Evolutionary conservation across 1,139 yeast genomes (phyloP).

Genomic region (Groenewaldozyma auringiensis): DNA sequence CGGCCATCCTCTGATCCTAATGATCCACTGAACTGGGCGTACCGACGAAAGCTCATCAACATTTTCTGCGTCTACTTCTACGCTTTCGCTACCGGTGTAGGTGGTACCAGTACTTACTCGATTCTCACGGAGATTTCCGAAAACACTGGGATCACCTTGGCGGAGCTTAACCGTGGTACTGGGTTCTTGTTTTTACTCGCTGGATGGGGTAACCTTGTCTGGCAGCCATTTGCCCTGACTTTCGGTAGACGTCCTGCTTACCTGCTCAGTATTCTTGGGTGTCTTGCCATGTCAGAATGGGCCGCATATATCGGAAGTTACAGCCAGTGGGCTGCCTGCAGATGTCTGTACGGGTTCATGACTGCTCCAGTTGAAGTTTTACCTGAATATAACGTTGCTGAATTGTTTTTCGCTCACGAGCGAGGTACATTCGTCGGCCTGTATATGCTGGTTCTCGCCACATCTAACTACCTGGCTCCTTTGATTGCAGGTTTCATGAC

Average conservation of each 20-base stretch:
- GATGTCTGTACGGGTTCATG: constrained; percentile 42
- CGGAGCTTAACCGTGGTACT: constrained; percentile 43
- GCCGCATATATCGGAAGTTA: constrained; percentile 27
- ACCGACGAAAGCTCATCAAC: constrained; percentile 31
- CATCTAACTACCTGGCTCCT: constrained; percentile 76
- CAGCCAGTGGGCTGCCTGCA: constrained; percentile 35
- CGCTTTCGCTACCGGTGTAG: constrained; percentile 40
- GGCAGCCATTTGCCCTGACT: constrained; percentile 47
- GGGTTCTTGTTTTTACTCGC: constrained; percentile 43
- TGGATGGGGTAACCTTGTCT: constrained; percentile 43
- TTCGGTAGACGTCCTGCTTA: constrained; percentile 49
- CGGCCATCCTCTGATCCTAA: constrained; percentile 43
- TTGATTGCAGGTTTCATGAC: constrained; percentile 61
- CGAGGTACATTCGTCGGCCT: constrained; percentile 65
- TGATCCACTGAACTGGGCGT: constrained; percentile 43
- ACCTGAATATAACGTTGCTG: constrained; percentile 39
- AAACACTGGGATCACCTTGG: constrained; percentile 35
- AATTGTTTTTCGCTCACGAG: constrained; percentile 60
- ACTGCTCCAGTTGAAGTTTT: constrained; percentile 51
- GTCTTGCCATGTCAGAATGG: constrained; percentile 24
- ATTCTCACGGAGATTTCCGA: constrained; percentile 25
- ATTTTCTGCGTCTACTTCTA: constrained; percentile 27
- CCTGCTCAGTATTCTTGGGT: constrained; percentile 35
- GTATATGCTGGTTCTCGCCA: constrained; percentile 66
- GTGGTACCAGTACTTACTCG: constrained; percentile 29